These are phyloP conservation scores for Xylaria palmicola DNA, from an alignment of 495 filamentous ascomycete species.

Conservation along the genomic window DNA sequence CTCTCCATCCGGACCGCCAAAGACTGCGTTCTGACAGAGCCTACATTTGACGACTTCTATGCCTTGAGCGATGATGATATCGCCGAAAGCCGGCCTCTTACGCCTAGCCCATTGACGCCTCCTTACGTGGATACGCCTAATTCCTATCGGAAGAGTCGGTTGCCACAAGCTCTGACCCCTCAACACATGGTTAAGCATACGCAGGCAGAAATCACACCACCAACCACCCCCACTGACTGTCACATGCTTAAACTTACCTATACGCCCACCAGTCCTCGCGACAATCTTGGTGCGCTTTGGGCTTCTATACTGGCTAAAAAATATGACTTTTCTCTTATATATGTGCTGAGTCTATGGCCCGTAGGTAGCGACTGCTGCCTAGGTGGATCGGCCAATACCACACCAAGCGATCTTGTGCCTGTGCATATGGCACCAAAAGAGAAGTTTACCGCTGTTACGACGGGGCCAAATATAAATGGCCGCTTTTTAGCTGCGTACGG, in stretches of 20 bases:
- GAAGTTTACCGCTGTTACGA: background rate
- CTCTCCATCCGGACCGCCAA: constrained; percentile 13
- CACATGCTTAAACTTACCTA: constrained; percentile 7
- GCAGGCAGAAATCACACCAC: constrained; percentile 2
- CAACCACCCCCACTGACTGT: background rate
- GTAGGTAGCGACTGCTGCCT: background rate
- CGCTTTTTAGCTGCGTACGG: constrained; percentile 42
- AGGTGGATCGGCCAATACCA: background rate
- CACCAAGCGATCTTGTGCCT: background rate
- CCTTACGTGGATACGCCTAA: constrained; percentile 18
- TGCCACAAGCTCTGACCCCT: background rate
- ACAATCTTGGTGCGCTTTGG: constrained; percentile 10
- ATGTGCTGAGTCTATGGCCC: constrained; percentile 17
- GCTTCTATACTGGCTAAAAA: constrained; percentile 12
- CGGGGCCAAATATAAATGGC: constrained; percentile 23
- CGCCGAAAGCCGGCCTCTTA: constrained; percentile 32
- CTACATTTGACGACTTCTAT: constrained; percentile 46
- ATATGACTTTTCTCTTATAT: constrained; percentile 17
- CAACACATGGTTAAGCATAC: background rate
- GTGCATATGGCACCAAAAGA: background rate
- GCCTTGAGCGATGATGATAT: constrained; percentile 48
- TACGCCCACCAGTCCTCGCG: background rate
- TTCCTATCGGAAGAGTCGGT: constrained; percentile 25
- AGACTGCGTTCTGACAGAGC: constrained; percentile 34
- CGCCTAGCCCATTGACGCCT: constrained; percentile 22